Evolutionary conservation across 805 yeast genomes (phyloP), one percentile per base, ranked within the genome.

Genomic region (Scheffersomyces amazonensis): DNA sequence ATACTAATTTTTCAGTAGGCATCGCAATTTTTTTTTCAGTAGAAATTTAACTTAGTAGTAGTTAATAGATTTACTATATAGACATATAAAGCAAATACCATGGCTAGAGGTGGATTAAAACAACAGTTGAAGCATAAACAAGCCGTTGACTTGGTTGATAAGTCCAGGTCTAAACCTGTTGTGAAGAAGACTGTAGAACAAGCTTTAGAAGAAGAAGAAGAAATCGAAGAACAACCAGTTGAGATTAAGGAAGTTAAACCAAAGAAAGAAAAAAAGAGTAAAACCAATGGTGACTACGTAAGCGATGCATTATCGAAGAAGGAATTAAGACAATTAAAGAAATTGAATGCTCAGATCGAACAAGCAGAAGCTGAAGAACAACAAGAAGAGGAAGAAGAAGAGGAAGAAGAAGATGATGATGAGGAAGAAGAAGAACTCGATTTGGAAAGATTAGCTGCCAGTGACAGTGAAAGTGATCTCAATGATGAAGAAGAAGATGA

Each of bases 241-340:
- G 40, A 32, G 28, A 27, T 27, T 15, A 43, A 31, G 23, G 40
- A 41, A 5, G 37, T 31, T 6, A 39, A 40, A 30, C 36, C 38
- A 28, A 48, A 49, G 30, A 42, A 44, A 36, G 41, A 34, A 16
- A 44, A 41, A 31, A 39, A 47, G 40, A 39, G 29, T 28, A 46
- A 44, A 32, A 47, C 47, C 37, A 48, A 42, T 8, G 62, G 53
- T 31, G 75, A 60, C 18, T 76, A 76, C 41, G 64, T 79, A 46
- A 72, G 80, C 46, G 54, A 59, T 17, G 64, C 71, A 15, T 65
- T 81, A 40, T 80, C 87, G 33, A 81, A 77, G 61, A 83, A 80
- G 50, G 85, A 80, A 36, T 73, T 71, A 55, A 76, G 85, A 65
- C 66, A 71, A 51, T 62, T 78, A 60, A 78, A 78, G 69, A 78